These are phyloP conservation scores for Smittium culicis DNA, from an alignment of 371 early-diverging fungal genomes.

Conservation along the genomic window DNA sequence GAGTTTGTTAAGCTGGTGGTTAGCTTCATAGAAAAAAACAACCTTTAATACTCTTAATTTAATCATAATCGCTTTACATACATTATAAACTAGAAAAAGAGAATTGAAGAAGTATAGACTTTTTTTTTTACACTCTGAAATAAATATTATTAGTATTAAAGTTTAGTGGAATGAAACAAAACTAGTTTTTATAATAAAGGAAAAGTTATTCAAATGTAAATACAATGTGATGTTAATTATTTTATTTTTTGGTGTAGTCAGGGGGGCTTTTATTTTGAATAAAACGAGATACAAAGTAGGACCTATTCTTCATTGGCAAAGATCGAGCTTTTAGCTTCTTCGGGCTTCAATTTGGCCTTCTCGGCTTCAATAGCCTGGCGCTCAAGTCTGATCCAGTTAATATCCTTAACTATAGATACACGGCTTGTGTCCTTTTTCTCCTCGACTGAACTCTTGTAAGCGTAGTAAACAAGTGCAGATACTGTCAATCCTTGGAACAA, in stretches of 20 bases:
- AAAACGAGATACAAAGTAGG: not conserved
- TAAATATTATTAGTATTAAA: too few species aligned
- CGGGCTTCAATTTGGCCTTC: slow-evolving; percentile 7
- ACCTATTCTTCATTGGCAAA: slow-evolving; percentile 7
- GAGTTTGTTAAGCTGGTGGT: slow-evolving; percentile 30
- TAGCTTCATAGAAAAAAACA: slow-evolving; percentile 14
- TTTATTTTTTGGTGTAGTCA: too few species aligned
- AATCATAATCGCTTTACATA: too few species aligned
- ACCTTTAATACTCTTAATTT: too few species aligned
- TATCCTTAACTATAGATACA: not conserved
- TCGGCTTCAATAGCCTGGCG: not conserved
- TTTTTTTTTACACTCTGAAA: too few species aligned
- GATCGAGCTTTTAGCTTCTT: not conserved
- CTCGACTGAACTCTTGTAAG: slow-evolving; percentile 2
- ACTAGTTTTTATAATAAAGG: too few species aligned
- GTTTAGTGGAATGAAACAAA: too few species aligned
- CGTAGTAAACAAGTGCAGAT: not conserved
- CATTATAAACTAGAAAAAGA: too few species aligned
- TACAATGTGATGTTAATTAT: too few species aligned
- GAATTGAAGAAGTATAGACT: too few species aligned
- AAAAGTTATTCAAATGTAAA: too few species aligned
- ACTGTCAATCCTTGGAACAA: slow-evolving; percentile 11
- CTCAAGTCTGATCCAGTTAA: slow-evolving; percentile 7
- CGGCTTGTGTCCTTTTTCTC: not conserved
- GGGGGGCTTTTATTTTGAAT: too few species aligned